Conservation (phyloP, 2,329 filamentous ascomycete genomes). For the Torrubiella hemipterigena region DNA sequence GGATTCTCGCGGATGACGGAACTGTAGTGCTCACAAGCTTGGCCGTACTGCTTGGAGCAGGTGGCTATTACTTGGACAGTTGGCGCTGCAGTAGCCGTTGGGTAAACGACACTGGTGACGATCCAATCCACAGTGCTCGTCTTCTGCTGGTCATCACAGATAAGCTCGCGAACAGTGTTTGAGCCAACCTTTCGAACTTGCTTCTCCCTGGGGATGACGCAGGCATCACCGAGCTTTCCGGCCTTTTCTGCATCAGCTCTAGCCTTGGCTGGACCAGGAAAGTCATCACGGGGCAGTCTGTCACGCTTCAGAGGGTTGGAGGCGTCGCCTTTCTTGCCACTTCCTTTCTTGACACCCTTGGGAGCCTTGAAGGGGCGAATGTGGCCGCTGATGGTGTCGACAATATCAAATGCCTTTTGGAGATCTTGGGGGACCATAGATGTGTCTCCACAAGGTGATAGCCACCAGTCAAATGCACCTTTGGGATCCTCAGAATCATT, state of each 20-base stretch:
- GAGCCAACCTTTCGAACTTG: constrained; percentile 1
- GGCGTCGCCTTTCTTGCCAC: constrained; percentile 8
- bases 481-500: background rate
- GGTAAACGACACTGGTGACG: constrained; percentile 9
- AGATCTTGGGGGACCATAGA: background rate
- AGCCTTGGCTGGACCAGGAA: constrained; percentile 1
- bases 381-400: constrained; percentile 8
- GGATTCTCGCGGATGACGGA: constrained; percentile 9
- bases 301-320: constrained; percentile 7
- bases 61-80: constrained; percentile 5
- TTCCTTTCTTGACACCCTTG: constrained; percentile 8
- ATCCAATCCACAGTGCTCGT: constrained; percentile 8
- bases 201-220: constrained; percentile 2
- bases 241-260: constrained; percentile 7
- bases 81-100: background rate
- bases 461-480: background rate
- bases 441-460: background rate
- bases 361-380: constrained; percentile 8
- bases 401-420: background rate
- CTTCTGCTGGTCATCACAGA: constrained; percentile 6
- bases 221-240: no score
- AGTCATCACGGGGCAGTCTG: constrained; percentile 2
- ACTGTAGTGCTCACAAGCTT: constrained; percentile 14
- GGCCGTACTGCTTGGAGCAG: constrained; percentile 7
- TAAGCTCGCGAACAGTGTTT: constrained; percentile 9